Evolutionary conservation across 139 green algal species (phyloP).

Genomic region (Ulvella scutata): DNA sequence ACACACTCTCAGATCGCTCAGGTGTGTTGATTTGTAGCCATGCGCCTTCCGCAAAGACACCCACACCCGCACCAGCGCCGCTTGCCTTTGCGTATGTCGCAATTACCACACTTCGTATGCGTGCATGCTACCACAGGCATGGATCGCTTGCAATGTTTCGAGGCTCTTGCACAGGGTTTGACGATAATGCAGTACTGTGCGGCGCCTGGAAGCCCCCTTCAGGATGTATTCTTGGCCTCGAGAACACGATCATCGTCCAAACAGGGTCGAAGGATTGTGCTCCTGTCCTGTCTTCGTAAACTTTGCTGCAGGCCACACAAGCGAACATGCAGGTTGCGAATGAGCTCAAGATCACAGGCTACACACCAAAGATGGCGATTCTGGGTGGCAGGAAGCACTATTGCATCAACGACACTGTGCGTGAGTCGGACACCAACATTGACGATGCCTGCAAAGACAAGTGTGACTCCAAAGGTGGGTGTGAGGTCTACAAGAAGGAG

Average conservation of each 20-base stretch:
- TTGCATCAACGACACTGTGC: slow-evolving; percentile 63
- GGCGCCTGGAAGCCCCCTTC: too few species aligned
- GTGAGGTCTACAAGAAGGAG: slow-evolving; percentile 30
- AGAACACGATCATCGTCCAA: too few species aligned
- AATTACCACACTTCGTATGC: neutral
- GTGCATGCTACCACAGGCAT: too few species aligned
- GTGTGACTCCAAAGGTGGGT: slow-evolving; percentile 24
- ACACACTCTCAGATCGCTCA: slow-evolving; percentile 92
- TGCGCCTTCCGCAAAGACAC: neutral
- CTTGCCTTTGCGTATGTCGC: neutral
- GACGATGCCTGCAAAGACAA: slow-evolving; percentile 67
- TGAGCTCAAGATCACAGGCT: slow-evolving; percentile 72
- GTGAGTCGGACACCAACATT: slow-evolving; percentile 21
- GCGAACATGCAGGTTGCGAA: slow-evolving; percentile 69
- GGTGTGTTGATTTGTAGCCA: slow-evolving; percentile 14
- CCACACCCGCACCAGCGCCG: neutral
- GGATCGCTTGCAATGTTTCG: neutral
- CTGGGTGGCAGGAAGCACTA: slow-evolving; percentile 74
- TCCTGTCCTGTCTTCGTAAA: too few species aligned
- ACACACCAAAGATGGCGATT: slow-evolving; percentile 66
- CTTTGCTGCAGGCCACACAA: too few species aligned
- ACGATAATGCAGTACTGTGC: too few species aligned
- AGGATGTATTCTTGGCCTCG: too few species aligned
- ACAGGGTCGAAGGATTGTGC: too few species aligned
- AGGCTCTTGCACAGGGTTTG: too few species aligned